Conservation (phyloP, 495 filamentous ascomycete species). For the Margaritispora aquatica region DNA sequence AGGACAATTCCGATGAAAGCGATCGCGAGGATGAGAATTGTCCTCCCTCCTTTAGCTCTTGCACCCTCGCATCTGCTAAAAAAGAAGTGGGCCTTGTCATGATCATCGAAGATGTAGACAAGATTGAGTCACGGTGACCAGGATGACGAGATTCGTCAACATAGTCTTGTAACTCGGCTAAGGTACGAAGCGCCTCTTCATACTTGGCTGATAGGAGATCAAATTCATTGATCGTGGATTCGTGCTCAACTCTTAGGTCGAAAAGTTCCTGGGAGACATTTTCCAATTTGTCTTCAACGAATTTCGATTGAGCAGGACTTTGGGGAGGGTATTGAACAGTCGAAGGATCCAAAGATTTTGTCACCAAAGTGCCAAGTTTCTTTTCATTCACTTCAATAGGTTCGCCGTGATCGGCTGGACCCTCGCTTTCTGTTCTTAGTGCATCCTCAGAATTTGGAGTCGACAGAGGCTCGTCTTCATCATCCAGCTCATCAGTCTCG, state of each 20-base stretch:
- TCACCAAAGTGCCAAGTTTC: background rate
- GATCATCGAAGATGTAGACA: constrained; percentile 47
- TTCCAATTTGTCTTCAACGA: constrained; percentile 89
- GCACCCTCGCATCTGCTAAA: constrained; percentile 79
- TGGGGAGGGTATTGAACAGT: constrained; percentile 13
- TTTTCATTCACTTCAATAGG: constrained; percentile 22
- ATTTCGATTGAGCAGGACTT: constrained; percentile 68
- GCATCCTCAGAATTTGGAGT: constrained; percentile 4
- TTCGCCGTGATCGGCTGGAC: constrained; percentile 23
- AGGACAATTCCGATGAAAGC: constrained; percentile 90
- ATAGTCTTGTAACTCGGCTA: constrained; percentile 79
- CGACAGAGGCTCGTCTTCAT: constrained; percentile 6
- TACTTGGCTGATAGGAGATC: constrained; percentile 84
- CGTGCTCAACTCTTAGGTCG: constrained; percentile 84
- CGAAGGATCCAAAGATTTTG: constrained; percentile 7
- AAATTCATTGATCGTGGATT: constrained; percentile 72
- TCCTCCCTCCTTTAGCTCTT: constrained; percentile 66
- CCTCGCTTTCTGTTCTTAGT: constrained; percentile 17
- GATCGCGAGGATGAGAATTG: constrained; percentile 87
- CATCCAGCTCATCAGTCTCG: constrained; percentile 36
- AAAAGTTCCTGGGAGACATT: constrained; percentile 88
- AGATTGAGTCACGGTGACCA: constrained; percentile 42
- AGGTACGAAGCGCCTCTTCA: constrained; percentile 73
- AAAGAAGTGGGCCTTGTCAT: constrained; percentile 77
- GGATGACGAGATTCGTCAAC: constrained; percentile 76